Base-by-base conservation (phyloP, 208 protist species). In the Phytomonas sp. region DNA sequence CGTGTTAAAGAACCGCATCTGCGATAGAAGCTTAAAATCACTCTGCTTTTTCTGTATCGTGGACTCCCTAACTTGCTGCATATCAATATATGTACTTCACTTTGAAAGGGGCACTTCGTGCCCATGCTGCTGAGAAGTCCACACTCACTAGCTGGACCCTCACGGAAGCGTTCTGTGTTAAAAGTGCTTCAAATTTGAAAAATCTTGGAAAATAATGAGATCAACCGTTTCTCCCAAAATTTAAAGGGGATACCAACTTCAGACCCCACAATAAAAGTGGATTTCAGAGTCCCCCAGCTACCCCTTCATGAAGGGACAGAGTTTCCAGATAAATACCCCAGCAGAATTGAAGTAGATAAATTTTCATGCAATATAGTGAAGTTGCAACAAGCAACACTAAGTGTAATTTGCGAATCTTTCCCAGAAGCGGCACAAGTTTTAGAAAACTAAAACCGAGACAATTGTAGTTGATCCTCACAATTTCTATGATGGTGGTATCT, bases 311-410 rank as follows among this genome's bases (percentile, higher is more conserved):
- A 56, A 56, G 17, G 46, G 6, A 8, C 0, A 26, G 26, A 1
- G 8, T 11, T 56, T 56, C 6, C 20, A 26, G 46, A 56, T 26
- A 26, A 56, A 56, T 56, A 56, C 46, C 83, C 77, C 28, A 93
- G 33, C 53, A 40, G 26, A 4, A 59, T 30, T 46, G 89, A 78
- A 26, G 72, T 70, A 9, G 81, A 79, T 11, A 91, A 64, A 74
- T 95, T 87, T 20, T 37, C 67, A 3, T 87, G 85, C 28, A 93
- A 73, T 3, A 75, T 70, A 17, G 59, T 67, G 20, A 95, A 74
- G 46, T 84, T 75, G 63, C 92, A 93, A 43, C 83, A 28, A 9
- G 79, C 75, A 0, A 91, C 62, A 33, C 80, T 46, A 15, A 95
- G 73, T 32, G 73, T 43, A 93, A 69, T 0, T 31, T 62, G 32